phyloP scores from a whole-genome alignment of 75 land plant species.

The Azolla pinnata region DNA sequence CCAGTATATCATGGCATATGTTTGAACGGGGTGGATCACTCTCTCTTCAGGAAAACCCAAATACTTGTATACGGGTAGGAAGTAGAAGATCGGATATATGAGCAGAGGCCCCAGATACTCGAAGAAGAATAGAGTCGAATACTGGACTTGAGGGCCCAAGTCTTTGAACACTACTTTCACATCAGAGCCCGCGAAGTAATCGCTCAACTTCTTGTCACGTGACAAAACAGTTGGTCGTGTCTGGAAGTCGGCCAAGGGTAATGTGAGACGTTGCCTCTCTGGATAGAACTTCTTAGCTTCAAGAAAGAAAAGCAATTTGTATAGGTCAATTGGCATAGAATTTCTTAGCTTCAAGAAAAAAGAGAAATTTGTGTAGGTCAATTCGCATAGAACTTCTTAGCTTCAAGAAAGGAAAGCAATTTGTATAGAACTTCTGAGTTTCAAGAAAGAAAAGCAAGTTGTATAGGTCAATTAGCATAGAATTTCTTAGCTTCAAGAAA shows the following conservation, averaged over 20 bases:
- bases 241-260: conserved; percentile 56
- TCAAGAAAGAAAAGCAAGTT: too few relatives aligned
- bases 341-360: too few relatives aligned
- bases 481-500: too few relatives aligned
- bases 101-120: conserved; percentile 86
- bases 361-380: too few relatives aligned
- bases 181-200: conserved; percentile 29
- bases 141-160: conserved; percentile 77
- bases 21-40: conserved; percentile 68
- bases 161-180: conserved; percentile 77
- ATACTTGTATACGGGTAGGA: conserved; percentile 68
- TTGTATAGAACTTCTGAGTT: too few relatives aligned
- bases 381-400: too few relatives aligned
- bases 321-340: neutral
- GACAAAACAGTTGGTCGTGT: conserved; percentile 54
- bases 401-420: too few relatives aligned
- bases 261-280: conserved; percentile 76
- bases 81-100: conserved; percentile 81
- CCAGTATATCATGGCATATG: conserved; percentile 90
- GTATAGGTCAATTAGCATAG: too few relatives aligned
- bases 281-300: conserved; percentile 80
- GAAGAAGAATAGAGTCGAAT: conserved; percentile 78
- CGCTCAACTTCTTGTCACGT: conserved; percentile 45
- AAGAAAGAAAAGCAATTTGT: conserved; percentile 6
- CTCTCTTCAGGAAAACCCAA: conserved; percentile 56